These are phyloP conservation scores for Beauveria sp. DNA, from an alignment of 2,329 filamentous ascomycete species.

Conservation along the genomic window DNA sequence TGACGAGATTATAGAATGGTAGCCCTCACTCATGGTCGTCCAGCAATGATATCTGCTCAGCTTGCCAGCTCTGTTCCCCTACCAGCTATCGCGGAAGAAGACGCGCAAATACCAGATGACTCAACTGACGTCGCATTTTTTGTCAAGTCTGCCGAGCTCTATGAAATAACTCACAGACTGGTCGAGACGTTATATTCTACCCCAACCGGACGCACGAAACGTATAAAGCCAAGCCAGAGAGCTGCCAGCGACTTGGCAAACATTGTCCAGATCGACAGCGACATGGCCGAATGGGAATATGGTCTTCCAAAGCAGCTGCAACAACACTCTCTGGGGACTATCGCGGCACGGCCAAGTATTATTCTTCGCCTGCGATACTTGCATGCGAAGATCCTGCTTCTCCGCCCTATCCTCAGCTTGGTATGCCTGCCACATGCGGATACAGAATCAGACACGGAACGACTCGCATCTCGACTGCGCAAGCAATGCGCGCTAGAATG, in stretches of 20 bases:
- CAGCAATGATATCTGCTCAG: conserved; percentile 25
- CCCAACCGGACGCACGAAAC: conserved; percentile 8
- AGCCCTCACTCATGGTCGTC: conserved; percentile 27
- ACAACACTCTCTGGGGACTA: not conserved
- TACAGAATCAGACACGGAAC: conserved; percentile 8
- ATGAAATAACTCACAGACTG: conserved; percentile 29
- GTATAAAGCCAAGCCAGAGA: not conserved
- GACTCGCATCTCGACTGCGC: conserved; percentile 19
- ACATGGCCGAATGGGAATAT: conserved; percentile 25
- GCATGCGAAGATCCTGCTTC: conserved; percentile 26
- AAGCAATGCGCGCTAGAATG: conserved; percentile 28
- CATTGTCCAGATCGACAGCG: conserved; percentile 25
- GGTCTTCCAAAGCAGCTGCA: conserved; percentile 17
- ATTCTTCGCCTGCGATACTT: conserved; percentile 29
- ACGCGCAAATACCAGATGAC: not conserved
- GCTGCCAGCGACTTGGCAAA: conserved; percentile 20
- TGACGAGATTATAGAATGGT: conserved; percentile 23
- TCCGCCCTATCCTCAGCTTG: conserved; percentile 25
- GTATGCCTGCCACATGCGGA: conserved; percentile 23
- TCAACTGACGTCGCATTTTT: conserved; percentile 23
- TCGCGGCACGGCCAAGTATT: not conserved
- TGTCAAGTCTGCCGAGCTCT: conserved; percentile 27
- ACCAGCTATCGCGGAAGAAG: conserved; percentile 13
- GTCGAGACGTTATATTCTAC: conserved; percentile 23
- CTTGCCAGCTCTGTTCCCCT: conserved; percentile 22